phyloP scores from a whole-genome alignment of 2,329 filamentous ascomycete genomes.

The Fusarium mangiferae region DNA sequence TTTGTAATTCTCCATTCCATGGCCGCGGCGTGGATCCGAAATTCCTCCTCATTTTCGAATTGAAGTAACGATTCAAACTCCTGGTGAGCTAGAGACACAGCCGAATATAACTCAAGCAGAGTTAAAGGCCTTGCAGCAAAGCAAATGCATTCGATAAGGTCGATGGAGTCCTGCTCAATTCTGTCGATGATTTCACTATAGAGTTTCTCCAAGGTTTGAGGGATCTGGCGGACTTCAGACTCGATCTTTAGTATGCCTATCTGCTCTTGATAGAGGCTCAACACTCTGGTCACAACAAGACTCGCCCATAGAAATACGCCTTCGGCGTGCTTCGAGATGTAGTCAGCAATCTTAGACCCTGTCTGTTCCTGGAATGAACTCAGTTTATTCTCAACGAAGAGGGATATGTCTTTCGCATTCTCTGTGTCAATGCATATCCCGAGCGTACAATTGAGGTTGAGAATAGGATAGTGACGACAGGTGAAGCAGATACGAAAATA shows the following conservation, averaged over 20 bases:
- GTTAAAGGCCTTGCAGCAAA: not conserved
- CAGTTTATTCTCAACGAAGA: constrained; percentile 43
- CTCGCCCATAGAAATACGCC: constrained; percentile 53
- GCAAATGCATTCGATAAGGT: not conserved
- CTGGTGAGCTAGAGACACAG: not conserved
- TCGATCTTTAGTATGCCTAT: constrained; percentile 26
- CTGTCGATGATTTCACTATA: constrained; percentile 38
- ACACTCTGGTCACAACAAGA: constrained; percentile 42
- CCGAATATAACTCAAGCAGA: not conserved
- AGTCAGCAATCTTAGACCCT: not conserved
- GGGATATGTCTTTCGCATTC: constrained; percentile 46
- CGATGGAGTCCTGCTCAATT: constrained; percentile 19
- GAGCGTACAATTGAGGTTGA: constrained; percentile 28
- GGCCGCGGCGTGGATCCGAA: too few relatives aligned
- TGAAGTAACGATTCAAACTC: too few relatives aligned
- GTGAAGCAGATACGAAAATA: constrained; percentile 45
- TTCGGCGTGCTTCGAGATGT: constrained; percentile 41
- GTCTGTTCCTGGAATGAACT: not conserved
- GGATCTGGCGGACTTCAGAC: constrained; percentile 30
- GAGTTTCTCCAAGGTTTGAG: constrained; percentile 38
- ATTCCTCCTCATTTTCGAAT: too few relatives aligned
- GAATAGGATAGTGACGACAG: constrained; percentile 48
- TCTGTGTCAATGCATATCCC: constrained; percentile 46
- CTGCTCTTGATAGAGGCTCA: constrained; percentile 3
- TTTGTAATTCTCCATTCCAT: not conserved